A percentile compares a stretch with the other conserved stretches of the same genome.
phyloP scores from a whole-genome alignment of 176 grass and related monocot species.

The Carex parvula region DNA sequence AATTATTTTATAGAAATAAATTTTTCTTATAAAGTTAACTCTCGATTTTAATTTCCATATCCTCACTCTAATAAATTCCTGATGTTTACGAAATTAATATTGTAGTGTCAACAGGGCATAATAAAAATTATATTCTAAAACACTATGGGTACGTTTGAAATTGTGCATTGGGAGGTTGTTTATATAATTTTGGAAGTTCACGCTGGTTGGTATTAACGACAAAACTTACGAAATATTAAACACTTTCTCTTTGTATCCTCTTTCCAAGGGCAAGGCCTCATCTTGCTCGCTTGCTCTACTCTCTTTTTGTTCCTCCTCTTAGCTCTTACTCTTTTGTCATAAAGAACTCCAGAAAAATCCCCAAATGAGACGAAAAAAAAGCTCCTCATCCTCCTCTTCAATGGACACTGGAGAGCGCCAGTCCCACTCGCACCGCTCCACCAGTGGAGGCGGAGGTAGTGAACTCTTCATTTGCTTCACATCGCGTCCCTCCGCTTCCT shows the following conservation, averaged over 20 bases:
- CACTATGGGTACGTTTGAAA: neutral
- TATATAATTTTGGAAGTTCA: neutral
- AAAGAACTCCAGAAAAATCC: neutral
- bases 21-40: neutral
- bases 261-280: slow-evolving; percentile 11
- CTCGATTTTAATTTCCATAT: neutral
- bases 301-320: neutral
- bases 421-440: slow-evolving; percentile 18
- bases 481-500: slow-evolving; percentile 27
- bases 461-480: slow-evolving; percentile 55
- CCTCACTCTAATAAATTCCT: neutral
- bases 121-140: neutral
- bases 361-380: slow-evolving; percentile 25
- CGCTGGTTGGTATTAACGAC: neutral
- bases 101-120: neutral
- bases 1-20: neutral
- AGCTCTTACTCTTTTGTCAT: neutral
- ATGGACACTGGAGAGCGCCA: slow-evolving; percentile 20
- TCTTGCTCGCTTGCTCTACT: neutral
- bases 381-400: slow-evolving; percentile 19
- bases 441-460: slow-evolving; percentile 25
- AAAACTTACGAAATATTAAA: slow-evolving; percentile 18
- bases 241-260: neutral
- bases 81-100: neutral
- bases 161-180: neutral